Evolutionary conservation across 805 yeast species (phyloP), one percentile per base, ranked within the genome.

Genomic region (Kazachstania kunashirensis): DNA sequence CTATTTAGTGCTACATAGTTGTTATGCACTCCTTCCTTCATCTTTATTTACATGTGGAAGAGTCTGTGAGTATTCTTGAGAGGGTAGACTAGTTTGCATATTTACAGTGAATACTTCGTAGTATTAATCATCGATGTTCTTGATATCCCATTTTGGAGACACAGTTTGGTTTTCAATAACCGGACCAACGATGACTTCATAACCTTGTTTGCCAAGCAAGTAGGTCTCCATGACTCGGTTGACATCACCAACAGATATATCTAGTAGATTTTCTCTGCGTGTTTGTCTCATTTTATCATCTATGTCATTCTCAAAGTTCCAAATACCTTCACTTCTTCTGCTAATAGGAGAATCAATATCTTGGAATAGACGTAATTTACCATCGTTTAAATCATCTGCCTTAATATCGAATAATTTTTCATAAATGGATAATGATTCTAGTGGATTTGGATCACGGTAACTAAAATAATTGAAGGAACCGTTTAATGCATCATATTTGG

Each of bases 391-490:
- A 46, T 84, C 95, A 14, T 51, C 44, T 11, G 64, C 61, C 0
- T 66, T 68, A 10, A 71, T 70, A 8, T 61, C 53, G 2, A 77
- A 77, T 2, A 77, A 66, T 4, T 66, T 59, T 18, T 61, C 55
- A 53, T 84, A 83, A 1, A 81, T 71, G 3, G 65, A 59, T 9
- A 84, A 56, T 2, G 96, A 80, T 44, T 75, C 73, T 26, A 70
- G 53, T 1, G 96, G 84, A 45, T 84, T 79, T 13, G 98, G 98
- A 57, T 92, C 98, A 48, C 98, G 72, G 64, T 89, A 92, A 0
- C 97, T 86, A 61, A 81, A 92, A 62, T 70, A 85, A 24, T 82
- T 72, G 50, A 89, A 75, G 2, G 78, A 49, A 0, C 96, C 97
- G 34, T 82, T 84, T 16, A 84, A 55, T 0, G 89, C 85, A 54